phyloP scores from a whole-genome alignment of 257 asterid species.

The Pogostemon cablin region DNA sequence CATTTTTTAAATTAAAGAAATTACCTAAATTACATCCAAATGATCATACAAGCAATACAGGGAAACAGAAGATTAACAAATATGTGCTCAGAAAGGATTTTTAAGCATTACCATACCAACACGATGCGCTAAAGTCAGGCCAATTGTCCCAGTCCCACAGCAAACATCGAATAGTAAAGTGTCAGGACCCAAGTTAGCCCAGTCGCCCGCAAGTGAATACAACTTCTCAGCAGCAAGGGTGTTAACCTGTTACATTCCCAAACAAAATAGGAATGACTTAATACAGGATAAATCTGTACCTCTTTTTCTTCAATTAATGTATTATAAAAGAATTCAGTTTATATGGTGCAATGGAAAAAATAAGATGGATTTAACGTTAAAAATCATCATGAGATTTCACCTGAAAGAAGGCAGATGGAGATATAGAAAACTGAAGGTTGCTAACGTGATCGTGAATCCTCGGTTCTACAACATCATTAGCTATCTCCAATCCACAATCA shows the following conservation, averaged over 20 bases:
- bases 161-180: constrained; percentile 92
- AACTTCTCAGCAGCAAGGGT: constrained; percentile 95
- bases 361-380: constrained; percentile 4
- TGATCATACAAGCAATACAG: neutral
- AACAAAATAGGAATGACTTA: constrained; percentile 25
- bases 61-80: constrained; percentile 7
- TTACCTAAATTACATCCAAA: constrained; percentile 3
- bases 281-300: neutral
- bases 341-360: neutral
- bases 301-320: constrained; percentile 2
- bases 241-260: constrained; percentile 68
- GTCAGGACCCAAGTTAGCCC: constrained; percentile 94
- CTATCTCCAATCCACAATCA: constrained; percentile 47
- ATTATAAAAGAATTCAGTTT: constrained; percentile 2
- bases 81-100: constrained; percentile 33
- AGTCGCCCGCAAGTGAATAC: constrained; percentile 96
- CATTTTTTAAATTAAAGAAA: constrained; percentile 9
- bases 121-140: constrained; percentile 84
- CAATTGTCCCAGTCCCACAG: constrained; percentile 99
- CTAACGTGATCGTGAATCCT: constrained; percentile 85
- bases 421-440: constrained; percentile 77
- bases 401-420: constrained; percentile 99
- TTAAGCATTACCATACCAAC: constrained; percentile 96
- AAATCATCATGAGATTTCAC: constrained; percentile 39
- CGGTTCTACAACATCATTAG: constrained; percentile 63